Base-by-base conservation (phyloP, 1,284 basidiomycete genomes). In the Rhodotorula sp. region DNA sequence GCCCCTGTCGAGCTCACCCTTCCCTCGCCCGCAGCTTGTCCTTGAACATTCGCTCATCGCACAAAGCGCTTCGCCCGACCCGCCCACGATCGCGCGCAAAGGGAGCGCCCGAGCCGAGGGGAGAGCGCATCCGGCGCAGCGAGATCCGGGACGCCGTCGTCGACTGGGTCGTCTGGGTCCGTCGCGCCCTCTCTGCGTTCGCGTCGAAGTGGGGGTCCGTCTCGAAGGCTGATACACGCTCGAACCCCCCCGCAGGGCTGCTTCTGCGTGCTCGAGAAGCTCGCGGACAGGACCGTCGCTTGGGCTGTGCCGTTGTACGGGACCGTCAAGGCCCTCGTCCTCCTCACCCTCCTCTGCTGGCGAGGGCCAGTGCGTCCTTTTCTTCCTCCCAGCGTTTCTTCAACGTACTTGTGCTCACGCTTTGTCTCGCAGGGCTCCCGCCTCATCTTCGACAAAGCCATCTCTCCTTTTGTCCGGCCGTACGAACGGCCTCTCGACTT, bases 401-500 rank as follows among this genome's bases (percentile, higher is more conserved):
- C 23, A 3, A 1, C 13, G n/a, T 44, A 5, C n/a, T 7, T 9
- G 25, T 3, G 16, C 25, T 42, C 8, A 42, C 46, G 10, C 5
- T 7, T 17, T 21, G 8, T 13, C 21, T 3, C 3, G 19, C 53
- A 74, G 72, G 74, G 74, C 23, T 65, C 74, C 2, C 62, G 63
- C 23, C 48, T 68, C 25, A 21, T 74, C 14, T 76, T 68, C n/a
- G 64, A 69, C 56, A 72, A 74, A 45, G 13, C 66, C 16, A 58
- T 76, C 61, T 64, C 46, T 44, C 74, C 72, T 2, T 13, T 57
- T 4, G 55, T 76, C 19, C 62, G 55, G 46, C 72, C 68, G 1
- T 74, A 72, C 66, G 74, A 76, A 34, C 64, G 67, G 0, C 68
- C 74, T 3, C 66, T 76, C 41, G 74, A 76, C 64, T 48, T 63